Percentiles rank a stretch among this genome's conserved stretches.
These are phyloP conservation scores for Yamadazyma membranifaciens DNA, from an alignment of 1,139 yeast species.

Conservation along the genomic window DNA sequence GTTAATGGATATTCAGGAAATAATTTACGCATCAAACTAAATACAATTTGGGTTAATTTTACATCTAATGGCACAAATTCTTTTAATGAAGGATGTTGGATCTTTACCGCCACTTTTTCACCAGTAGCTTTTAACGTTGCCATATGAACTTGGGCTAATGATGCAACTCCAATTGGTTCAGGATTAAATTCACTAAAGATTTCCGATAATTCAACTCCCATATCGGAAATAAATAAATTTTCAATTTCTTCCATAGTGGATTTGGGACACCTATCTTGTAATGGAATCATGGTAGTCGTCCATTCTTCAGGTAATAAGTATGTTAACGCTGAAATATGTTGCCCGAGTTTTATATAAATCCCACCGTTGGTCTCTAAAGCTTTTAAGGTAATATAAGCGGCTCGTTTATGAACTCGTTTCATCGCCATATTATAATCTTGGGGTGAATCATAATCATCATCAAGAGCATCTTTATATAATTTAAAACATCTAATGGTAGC, in stretches of 20 bases:
- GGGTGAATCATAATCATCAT: conserved; percentile 40
- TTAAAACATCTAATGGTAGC: conserved; percentile 66
- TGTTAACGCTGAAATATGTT: conserved; percentile 88
- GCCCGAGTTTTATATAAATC: conserved; percentile 89
- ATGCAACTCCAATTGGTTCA: conserved; percentile 89
- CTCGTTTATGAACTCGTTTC: conserved; percentile 57
- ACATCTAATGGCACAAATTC: conserved; percentile 92
- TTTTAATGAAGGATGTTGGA: conserved; percentile 87
- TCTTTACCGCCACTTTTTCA: conserved; percentile 84
- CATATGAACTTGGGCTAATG: conserved; percentile 91
- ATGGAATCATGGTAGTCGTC: conserved; percentile 92
- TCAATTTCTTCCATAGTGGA: conserved; percentile 70
- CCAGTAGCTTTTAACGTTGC: conserved; percentile 64
- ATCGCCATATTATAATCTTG: conserved; percentile 57
- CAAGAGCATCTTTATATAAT: conserved; percentile 60
- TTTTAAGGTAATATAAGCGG: conserved; percentile 74
- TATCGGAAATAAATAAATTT: conserved; percentile 63
- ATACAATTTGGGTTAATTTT: conserved; percentile 71
- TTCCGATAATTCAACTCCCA: conserved; percentile 63
- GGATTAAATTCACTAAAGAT: conserved; percentile 66
- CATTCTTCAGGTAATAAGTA: conserved; percentile 89
- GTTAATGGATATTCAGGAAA: conserved; percentile 93
- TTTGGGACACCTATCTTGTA: conserved; percentile 88
- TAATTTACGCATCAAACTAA: conserved; percentile 66
- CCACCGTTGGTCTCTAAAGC: conserved; percentile 91